These are phyloP conservation scores for Mesembryanthemum crystallinum DNA, from an alignment of 148 eudicot genomes.

Conservation along the genomic window DNA sequence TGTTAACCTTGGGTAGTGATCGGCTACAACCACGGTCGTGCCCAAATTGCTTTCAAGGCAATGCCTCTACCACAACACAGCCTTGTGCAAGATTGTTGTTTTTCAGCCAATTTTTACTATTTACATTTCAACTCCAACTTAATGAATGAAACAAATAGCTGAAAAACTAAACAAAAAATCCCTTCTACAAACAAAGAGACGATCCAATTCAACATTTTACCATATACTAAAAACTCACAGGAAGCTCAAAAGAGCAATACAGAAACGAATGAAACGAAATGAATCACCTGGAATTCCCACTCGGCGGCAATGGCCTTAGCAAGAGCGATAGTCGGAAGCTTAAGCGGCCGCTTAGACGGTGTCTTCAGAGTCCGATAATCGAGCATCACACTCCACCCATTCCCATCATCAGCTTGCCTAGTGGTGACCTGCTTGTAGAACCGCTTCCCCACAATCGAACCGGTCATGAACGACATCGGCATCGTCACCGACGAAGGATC, in stretches of 20 bases:
- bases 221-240: too few relatives aligned
- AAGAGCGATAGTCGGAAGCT: conserved; percentile 63
- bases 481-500: conserved; percentile 60
- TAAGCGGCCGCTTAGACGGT: conserved; percentile 70
- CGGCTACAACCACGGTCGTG: too few relatives aligned
- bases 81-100: too few relatives aligned
- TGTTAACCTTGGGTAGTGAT: too few relatives aligned
- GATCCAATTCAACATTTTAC: too few relatives aligned
- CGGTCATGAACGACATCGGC: conserved; percentile 90
- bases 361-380: conserved; percentile 88
- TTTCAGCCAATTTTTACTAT: too few relatives aligned
- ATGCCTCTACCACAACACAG: too few relatives aligned
- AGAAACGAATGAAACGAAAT: background rate
- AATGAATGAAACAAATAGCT: too few relatives aligned
- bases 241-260: background rate
- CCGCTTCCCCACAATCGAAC: conserved; percentile 78
- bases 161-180: too few relatives aligned
- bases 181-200: too few relatives aligned
- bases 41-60: too few relatives aligned
- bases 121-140: too few relatives aligned
- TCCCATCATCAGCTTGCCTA: conserved; percentile 76
- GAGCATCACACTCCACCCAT: conserved; percentile 85
- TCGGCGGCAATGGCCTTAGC: conserved; percentile 91
- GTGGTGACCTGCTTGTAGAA: conserved; percentile 76
- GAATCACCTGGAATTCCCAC: conserved; percentile 80